A percentile compares a stretch with the other conserved stretches of the same genome.
Evolutionary conservation across 331 rosid species (phyloP).

Genomic region (Erythrophleum ivorense): DNA sequence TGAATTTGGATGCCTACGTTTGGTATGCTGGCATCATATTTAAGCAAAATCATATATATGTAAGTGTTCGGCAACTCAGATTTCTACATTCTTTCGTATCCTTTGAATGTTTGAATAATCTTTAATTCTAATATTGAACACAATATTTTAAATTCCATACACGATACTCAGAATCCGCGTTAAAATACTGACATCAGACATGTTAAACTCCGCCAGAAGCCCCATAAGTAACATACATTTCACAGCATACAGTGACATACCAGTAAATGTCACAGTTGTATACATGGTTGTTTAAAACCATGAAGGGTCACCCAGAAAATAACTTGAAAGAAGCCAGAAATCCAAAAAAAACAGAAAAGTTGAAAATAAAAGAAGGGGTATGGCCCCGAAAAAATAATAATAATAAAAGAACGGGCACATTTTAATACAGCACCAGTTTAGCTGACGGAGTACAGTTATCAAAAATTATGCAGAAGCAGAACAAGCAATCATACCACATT

Average conservation of each 20-base stretch:
- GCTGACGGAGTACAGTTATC: background rate
- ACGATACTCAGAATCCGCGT: no score
- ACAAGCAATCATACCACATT: slow-evolving; percentile 63
- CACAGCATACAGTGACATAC: background rate
- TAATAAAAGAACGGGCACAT: background rate
- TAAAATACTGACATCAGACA: background rate
- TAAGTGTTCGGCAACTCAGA: slow-evolving; percentile 2
- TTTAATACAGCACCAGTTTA: background rate
- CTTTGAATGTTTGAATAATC: background rate
- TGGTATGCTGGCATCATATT: background rate
- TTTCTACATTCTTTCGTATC: background rate
- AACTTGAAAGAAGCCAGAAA: background rate
- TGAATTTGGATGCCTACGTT: background rate
- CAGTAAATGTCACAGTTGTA: background rate
- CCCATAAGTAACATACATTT: slow-evolving; percentile 11
- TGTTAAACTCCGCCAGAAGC: background rate
- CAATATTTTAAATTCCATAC: no score
- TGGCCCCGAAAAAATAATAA: no score
- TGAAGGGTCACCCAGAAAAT: background rate
- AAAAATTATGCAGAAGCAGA: slow-evolving; percentile 1
- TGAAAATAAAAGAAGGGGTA: background rate
- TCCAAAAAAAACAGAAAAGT: background rate
- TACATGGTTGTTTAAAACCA: background rate
- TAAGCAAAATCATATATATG: background rate
- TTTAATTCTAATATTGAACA: background rate